These are phyloP conservation scores for Allodekkera sacchari DNA, from an alignment of 805 yeast species.

Conservation along the genomic window DNA sequence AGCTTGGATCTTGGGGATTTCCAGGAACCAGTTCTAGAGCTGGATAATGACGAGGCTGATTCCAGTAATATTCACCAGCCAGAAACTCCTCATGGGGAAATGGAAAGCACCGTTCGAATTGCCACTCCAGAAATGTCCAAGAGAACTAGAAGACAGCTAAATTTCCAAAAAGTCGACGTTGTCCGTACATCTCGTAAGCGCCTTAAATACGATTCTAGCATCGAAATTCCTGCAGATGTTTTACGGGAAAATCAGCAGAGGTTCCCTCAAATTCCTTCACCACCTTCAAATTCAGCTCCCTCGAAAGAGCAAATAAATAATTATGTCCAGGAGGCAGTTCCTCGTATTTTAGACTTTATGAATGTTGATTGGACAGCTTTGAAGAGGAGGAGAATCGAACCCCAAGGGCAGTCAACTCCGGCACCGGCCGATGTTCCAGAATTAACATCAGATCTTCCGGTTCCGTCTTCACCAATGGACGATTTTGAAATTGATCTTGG, in stretches of 20 bases:
- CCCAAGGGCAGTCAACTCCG: too few species aligned
- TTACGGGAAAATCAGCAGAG: slow-evolving; percentile 24
- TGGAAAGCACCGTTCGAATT: too few species aligned
- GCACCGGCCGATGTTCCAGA: too few species aligned
- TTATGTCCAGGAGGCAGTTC: too few species aligned
- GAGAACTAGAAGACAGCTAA: slow-evolving; percentile 24
- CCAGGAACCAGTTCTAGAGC: slow-evolving; percentile 17
- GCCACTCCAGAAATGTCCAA: slow-evolving; percentile 10
- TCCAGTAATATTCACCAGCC: slow-evolving; percentile 1
- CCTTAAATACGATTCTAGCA: slow-evolving; percentile 35
- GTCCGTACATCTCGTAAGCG: slow-evolving; percentile 40
- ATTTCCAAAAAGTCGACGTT: slow-evolving; percentile 30
- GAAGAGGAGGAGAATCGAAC: too few species aligned
- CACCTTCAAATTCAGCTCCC: too few species aligned
- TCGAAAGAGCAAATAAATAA: too few species aligned
- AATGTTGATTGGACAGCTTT: too few species aligned
- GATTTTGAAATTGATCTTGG: too few species aligned
- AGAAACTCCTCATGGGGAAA: slow-evolving; percentile 2
- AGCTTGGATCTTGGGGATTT: slow-evolving; percentile 31
- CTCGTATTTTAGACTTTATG: too few species aligned
- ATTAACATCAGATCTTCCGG: too few species aligned
- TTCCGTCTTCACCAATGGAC: too few species aligned
- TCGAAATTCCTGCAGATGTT: slow-evolving; percentile 35
- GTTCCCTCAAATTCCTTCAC: slow-evolving; percentile 18
- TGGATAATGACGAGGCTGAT: slow-evolving; percentile 7